phyloP scores from a whole-genome alignment of 208 protist species.

The Willaertia magna region DNA sequence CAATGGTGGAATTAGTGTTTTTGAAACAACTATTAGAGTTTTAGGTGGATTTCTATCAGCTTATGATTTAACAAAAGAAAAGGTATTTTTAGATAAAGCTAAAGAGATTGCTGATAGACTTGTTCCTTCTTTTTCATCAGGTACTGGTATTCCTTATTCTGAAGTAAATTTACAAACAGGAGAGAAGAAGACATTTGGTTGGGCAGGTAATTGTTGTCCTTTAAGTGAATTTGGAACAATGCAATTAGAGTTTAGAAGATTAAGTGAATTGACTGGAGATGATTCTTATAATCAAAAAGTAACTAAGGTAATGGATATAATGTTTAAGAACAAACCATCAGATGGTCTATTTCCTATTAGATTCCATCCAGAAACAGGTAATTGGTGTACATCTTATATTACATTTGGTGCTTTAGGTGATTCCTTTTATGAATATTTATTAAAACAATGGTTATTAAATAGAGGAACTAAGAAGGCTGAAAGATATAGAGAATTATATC shows the following conservation, averaged over 20 bases:
- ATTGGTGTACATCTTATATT: not conserved
- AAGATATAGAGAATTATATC: slow-evolving; percentile 14
- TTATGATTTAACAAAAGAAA: slow-evolving; percentile 45
- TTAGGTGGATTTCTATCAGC: slow-evolving; percentile 52
- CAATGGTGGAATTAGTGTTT: slow-evolving; percentile 36
- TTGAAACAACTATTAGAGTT: slow-evolving; percentile 61
- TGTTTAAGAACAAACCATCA: not conserved
- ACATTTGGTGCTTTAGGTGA: slow-evolving; percentile 44
- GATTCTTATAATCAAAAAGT: slow-evolving; percentile 9
- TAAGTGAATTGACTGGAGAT: slow-evolving; percentile 41
- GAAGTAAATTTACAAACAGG: not conserved
- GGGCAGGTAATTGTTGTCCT: slow-evolving; percentile 16
- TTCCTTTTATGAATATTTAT: slow-evolving; percentile 50
- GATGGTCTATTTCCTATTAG: slow-evolving; percentile 23
- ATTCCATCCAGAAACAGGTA: not conserved
- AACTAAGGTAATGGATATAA: slow-evolving; percentile 11
- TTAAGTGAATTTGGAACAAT: slow-evolving; percentile 45
- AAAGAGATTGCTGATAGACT: slow-evolving; percentile 34
- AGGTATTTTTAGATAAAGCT: slow-evolving; percentile 36
- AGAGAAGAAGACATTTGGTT: not conserved
- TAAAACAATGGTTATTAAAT: slow-evolving; percentile 36
- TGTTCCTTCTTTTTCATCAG: not conserved
- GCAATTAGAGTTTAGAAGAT: slow-evolving; percentile 53
- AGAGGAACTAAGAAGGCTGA: slow-evolving; percentile 3
- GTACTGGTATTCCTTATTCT: not conserved